phyloP scores from a whole-genome alignment of 2,329 filamentous ascomycete genomes.

The Aureobasidium pullulans region DNA sequence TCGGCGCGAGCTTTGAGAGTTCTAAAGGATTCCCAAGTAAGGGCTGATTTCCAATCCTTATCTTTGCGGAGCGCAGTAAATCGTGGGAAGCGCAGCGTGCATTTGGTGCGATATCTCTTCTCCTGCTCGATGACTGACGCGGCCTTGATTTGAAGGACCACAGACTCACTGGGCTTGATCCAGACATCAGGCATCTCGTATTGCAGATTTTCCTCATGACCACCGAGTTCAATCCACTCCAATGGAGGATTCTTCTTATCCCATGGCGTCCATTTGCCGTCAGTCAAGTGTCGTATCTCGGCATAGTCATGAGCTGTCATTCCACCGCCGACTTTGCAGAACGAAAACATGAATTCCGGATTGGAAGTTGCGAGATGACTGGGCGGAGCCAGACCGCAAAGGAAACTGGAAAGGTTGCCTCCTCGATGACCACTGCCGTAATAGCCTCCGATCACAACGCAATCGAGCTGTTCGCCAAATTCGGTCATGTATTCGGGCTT shows the following conservation, averaged over 20 bases:
- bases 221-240: constrained; percentile 72
- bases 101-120: constrained; percentile 66
- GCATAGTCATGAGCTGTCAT: constrained; percentile 80
- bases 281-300: constrained; percentile 71
- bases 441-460: constrained; percentile 83
- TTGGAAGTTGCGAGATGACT: constrained; percentile 35
- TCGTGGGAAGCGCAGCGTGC: constrained; percentile 83
- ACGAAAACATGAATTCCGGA: constrained; percentile 78
- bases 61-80: constrained; percentile 79
- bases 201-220: constrained; percentile 54
- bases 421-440: constrained; percentile 83
- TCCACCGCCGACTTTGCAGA: constrained; percentile 96
- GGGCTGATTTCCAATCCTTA: constrained; percentile 71
- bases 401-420: constrained; percentile 72
- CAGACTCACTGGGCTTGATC: constrained; percentile 82
- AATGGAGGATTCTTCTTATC: constrained; percentile 67
- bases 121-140: constrained; percentile 62
- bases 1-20: constrained; percentile 63
- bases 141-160: constrained; percentile 85
- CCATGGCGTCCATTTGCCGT: constrained; percentile 89
- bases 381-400: constrained; percentile 70
- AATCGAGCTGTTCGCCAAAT: constrained; percentile 88
- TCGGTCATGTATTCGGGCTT: constrained; percentile 98
- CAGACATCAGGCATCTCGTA: constrained; percentile 80
- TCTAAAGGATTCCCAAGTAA: constrained; percentile 71